Evolutionary conservation across 306 rosid species (phyloP).

Genomic region (Sesbania bispinosa): DNA sequence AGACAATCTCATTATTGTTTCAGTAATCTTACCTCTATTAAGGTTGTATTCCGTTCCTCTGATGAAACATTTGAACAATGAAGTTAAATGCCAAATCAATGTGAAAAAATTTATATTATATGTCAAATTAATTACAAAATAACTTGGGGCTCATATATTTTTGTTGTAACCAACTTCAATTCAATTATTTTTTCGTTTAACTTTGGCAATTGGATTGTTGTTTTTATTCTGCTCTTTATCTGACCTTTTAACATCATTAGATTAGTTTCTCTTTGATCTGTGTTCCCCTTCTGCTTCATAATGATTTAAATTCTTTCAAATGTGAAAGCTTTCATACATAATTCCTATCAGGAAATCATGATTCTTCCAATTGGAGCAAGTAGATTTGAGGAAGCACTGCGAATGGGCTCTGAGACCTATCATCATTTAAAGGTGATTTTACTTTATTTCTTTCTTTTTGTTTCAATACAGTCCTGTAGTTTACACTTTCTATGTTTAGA

Average conservation of each 20-base stretch:
- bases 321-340: slow-evolving; percentile 15
- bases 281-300: slow-evolving; percentile 7
- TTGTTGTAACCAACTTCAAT: neutral
- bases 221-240: slow-evolving; percentile 18
- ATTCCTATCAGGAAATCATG: slow-evolving; percentile 73
- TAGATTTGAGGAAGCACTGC: slow-evolving; percentile 88
- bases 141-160: neutral
- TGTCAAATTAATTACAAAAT: slow-evolving; percentile 3
- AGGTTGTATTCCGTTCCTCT: neutral
- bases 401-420: slow-evolving; percentile 92
- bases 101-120: slow-evolving; percentile 1
- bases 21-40: neutral
- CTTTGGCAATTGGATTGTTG: neutral
- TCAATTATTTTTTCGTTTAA: slow-evolving; percentile 3
- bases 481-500: neutral
- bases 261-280: slow-evolving; percentile 14
- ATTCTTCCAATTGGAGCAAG: slow-evolving; percentile 88
- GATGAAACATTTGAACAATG: neutral
- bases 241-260: neutral
- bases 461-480: neutral
- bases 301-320: slow-evolving; percentile 22
- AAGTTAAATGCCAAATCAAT: slow-evolving; percentile 15
- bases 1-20: no score
- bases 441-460: neutral
- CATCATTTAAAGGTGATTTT: slow-evolving; percentile 87